Evolutionary conservation across 2,329 filamentous ascomycete species (phyloP), one percentile per base, ranked within the genome.

Genomic region (Calonectria honghensis): DNA sequence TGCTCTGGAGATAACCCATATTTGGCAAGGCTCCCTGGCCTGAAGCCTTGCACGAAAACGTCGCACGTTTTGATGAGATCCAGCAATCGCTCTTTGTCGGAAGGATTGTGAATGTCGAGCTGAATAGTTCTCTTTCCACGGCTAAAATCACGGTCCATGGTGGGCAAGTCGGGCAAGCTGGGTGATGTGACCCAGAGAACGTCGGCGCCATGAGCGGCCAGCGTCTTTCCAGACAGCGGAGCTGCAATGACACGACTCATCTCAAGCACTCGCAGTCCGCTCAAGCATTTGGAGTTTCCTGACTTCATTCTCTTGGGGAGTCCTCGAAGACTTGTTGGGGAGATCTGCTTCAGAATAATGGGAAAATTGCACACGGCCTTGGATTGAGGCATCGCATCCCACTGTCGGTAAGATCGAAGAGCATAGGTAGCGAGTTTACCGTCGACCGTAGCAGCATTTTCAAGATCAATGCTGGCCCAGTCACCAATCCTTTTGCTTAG

Each of bases 181-280:
- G 91, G 89, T 3, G 90, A 91, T 2, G 93, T 94, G 50, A 95
- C 87, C 80, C 94, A 93, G 74, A 95, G 87, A 1, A 95, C 93
- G 68, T 92, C 89, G 11, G 94, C 94, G 11, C 94, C 94, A 80
- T 94, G 92, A 66, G 94, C 93, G 24, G 93, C 93, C 0, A 95
- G 88, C 0, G 91, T 91, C 51, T 91, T 90, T 14, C 91, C 91
- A 70, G 94, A 92, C 1, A 92, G 90, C 14, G 93, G 93, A 0
- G 92, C 93, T 14, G 93, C 93, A 75, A 95, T 94, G 72, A 95
- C 91, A 24, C 93, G 91, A 79, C 92, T 94, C 65, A 95, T 85
- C 82, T 95, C 94, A 9, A 95, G 87, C 7, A 95, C 93, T 71
- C 92, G 92, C 78, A 95, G 87, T 0, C 93, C 93, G 83, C 86